Evolutionary conservation across 768 basidiomycete species (phyloP), one percentile per base, ranked within the genome.

Genomic region (Phaeotremella fagi): DNA sequence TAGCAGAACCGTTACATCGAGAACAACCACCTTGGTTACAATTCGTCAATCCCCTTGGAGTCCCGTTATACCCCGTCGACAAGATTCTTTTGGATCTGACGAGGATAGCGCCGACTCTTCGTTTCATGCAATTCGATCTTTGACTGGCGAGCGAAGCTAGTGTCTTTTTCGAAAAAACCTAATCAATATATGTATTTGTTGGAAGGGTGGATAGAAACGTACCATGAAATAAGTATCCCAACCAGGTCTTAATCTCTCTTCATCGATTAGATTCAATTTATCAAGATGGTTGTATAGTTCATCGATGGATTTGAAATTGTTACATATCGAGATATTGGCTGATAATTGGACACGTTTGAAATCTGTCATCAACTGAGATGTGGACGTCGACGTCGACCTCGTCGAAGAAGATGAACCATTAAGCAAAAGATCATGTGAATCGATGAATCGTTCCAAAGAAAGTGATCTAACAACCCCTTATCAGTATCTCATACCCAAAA

Each of bases 161-260:
- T 3, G 86, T 90, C 88, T 24, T 22, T 31, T 48, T 29, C 22
- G 31, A 14, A 11, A 22, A 15, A 4, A 18, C 31, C 31, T 33
- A 26, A 18, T 24, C 15, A 18, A n/a, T 20, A 16, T 22, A n/a
- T 24, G 27, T 16, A 24, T 22, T 2, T 16, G n/a, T 23, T 67
- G 47, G 37, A 31, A 7, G 24, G 58, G 24, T 28, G 24, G 43
- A 54, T 27, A 45, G 22, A 25, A 16, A 52, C 80, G 54, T 54
- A 86, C 90, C 94, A 98, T 98, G 73, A 98, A 98, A 75, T 98
- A 98, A 0, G 85, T 83, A 71, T 98, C 94, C 94, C 94, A 98
- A 15, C 81, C 80, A 2, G 94, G 94, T 43, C 94, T 79, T 25
- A 95, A 75, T 50, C 88, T 82, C 63, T 87, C 84, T 1, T 80